Evolutionary conservation across 495 filamentous ascomycete genomes (phyloP), one percentile per base, ranked within the genome.

Genomic region (Diplogelasinospora grovesii): DNA sequence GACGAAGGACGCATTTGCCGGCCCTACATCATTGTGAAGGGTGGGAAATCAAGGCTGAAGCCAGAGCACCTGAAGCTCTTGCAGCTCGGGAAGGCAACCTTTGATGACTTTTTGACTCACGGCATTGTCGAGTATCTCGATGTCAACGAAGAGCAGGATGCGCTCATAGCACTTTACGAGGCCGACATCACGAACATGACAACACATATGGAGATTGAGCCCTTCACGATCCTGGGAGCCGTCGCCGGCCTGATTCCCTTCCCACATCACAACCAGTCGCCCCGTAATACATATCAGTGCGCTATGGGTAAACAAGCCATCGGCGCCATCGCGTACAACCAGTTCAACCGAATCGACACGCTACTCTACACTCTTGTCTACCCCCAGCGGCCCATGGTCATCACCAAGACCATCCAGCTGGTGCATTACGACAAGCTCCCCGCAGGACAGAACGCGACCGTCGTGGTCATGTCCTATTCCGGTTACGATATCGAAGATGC

Each of bases 261-360:
- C 56, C 92, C 92, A 8, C 93, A 99, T 65, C 92, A 99, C 70
- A 99, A 99, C 61, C 92, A 99, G 62, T 99, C 92, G 3, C 92
- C 92, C 7, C 81, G 92, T 68, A 99, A 99, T 59, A 99, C 92
- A 6, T 99, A 99, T 56, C 92, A 98, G 68, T 96, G 93, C 61
- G 92, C 92, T 63, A 99, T 99, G 92, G 92, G 92, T 71, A 99
- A 99, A 65, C 92, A 99, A 84, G 92, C 92, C 13, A 96, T 99
- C 59, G 92, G 92, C 35, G 87, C 90, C 14, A 95, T 97, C 58
- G 89, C 90, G 9, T 88, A 92, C 47, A 99, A 99, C 54, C 93
- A 97, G 60, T 94, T 95, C 67, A 78, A 85, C 44, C 82, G 92
- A 16, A 92, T 99, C 58, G 92, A 99, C 54, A 95, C 89, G 3